These are phyloP conservation scores for Sporothrix variecibatus DNA, from an alignment of 2,329 filamentous ascomycete species.

Conservation along the genomic window DNA sequence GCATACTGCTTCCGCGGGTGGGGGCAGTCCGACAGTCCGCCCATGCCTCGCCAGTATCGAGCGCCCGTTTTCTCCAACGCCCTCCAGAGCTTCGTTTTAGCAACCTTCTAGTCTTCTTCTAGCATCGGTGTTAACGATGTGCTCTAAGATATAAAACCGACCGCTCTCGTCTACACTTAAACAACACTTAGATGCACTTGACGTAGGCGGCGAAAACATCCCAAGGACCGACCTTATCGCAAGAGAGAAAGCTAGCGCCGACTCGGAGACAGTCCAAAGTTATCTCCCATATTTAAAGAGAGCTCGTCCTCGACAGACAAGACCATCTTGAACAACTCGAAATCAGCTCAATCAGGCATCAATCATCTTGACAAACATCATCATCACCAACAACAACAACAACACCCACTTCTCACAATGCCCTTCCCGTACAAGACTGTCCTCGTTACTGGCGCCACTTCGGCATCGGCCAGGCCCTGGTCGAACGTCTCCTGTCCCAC, in stretches of 20 bases:
- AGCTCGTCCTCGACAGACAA: not conserved
- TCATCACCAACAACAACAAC: not conserved
- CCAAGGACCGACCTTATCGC: not conserved
- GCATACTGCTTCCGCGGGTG: not conserved
- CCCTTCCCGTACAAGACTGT: slow-evolving; percentile 57
- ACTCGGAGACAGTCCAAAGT: not conserved
- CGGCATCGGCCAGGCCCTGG: slow-evolving; percentile 54
- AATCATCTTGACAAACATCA: not conserved
- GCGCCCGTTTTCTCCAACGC: not conserved
- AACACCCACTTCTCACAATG: slow-evolving; percentile 41
- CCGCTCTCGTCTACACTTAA: not conserved
- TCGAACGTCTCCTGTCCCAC: slow-evolving; percentile 44
- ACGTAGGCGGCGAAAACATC: not conserved
- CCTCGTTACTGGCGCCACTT: slow-evolving; percentile 57
- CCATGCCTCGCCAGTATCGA: not conserved
- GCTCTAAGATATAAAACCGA: not conserved
- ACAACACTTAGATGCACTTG: not conserved
- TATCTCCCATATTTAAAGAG: not conserved
- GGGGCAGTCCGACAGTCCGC: not conserved
- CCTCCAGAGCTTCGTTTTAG: not conserved
- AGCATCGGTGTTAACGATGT: not conserved
- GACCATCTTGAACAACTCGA: not conserved
- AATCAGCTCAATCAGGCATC: not conserved
- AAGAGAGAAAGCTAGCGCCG: not conserved
- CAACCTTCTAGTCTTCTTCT: not conserved